Conservation (phyloP, 179 eudicot species). For the Vitellaria paradoxa region DNA sequence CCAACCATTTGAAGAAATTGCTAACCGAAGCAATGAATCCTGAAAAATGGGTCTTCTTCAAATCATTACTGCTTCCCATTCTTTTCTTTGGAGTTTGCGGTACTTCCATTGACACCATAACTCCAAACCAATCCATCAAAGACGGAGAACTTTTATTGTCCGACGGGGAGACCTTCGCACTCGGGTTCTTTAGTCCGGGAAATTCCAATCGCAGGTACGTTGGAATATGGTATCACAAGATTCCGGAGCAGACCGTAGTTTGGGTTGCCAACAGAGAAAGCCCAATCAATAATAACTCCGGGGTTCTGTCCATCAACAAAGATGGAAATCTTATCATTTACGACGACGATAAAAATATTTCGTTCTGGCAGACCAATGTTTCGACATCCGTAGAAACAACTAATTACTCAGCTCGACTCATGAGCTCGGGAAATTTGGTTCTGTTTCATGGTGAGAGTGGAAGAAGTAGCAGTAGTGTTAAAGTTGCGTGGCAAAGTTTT, state of each 20-base stretch:
- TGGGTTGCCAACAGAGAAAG: constrained; percentile 28
- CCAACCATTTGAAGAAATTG: neutral
- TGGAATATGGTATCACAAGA: constrained; percentile 25
- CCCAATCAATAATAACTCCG: constrained; percentile 15
- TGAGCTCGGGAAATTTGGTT: constrained; percentile 33
- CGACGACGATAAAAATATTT: neutral
- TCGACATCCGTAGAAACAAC: neutral
- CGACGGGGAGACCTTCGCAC: constrained; percentile 5
- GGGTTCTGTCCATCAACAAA: constrained; percentile 12
- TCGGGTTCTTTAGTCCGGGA: constrained; percentile 22
- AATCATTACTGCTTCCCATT: neutral
- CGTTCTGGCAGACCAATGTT: constrained; percentile 7
- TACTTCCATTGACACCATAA: constrained; percentile 10
- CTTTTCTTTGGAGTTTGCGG: neutral
- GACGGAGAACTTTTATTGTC: constrained; percentile 23
- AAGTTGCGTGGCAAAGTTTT: constrained; percentile 28
- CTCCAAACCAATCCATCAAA: constrained; percentile 8
- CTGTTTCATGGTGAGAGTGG: neutral
- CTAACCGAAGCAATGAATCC: neutral
- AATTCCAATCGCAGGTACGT: constrained; percentile 17
- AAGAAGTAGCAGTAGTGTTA: too few species aligned
- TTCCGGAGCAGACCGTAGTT: constrained; percentile 13
- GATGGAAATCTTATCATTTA: constrained; percentile 17
- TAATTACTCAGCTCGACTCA: constrained; percentile 12
- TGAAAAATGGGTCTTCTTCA: neutral